Conservation (phyloP, 2,329 filamentous ascomycete genomes). For the Fusarium sp. region DNA sequence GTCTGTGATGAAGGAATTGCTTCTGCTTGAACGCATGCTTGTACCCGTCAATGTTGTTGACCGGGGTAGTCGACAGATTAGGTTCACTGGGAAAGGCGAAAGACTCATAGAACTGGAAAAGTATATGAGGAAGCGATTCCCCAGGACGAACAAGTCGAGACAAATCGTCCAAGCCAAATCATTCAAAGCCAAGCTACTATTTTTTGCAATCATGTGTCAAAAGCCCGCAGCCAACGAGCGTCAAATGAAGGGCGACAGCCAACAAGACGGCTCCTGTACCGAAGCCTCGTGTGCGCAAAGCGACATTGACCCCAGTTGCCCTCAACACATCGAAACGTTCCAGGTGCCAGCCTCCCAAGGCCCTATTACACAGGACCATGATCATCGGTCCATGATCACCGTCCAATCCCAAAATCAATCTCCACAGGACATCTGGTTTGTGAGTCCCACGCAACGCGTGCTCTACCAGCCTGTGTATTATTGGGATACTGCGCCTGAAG, state of each 20-base stretch:
- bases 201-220: neutral
- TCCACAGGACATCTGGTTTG: slow-evolving; percentile 36
- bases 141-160: neutral
- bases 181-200: neutral
- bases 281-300: neutral
- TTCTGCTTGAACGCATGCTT: neutral
- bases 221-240: neutral
- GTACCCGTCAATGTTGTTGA: neutral
- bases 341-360: neutral
- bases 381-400: slow-evolving; percentile 15
- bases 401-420: slow-evolving; percentile 2
- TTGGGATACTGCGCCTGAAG: neutral
- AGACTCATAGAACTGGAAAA: neutral
- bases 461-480: slow-evolving; percentile 23
- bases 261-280: neutral
- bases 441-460: slow-evolving; percentile 14
- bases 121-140: slow-evolving; percentile 5
- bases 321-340: neutral
- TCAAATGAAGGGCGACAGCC: neutral
- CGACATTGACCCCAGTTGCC: neutral
- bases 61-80: neutral
- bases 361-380: neutral
- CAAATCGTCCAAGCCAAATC: neutral
- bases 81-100: neutral
- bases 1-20: neutral